A percentile compares a stretch with the other conserved stretches of the same genome.
These are phyloP conservation scores for Nicotiana otophora DNA, from an alignment of 257 asterid genomes.

Conservation along the genomic window DNA sequence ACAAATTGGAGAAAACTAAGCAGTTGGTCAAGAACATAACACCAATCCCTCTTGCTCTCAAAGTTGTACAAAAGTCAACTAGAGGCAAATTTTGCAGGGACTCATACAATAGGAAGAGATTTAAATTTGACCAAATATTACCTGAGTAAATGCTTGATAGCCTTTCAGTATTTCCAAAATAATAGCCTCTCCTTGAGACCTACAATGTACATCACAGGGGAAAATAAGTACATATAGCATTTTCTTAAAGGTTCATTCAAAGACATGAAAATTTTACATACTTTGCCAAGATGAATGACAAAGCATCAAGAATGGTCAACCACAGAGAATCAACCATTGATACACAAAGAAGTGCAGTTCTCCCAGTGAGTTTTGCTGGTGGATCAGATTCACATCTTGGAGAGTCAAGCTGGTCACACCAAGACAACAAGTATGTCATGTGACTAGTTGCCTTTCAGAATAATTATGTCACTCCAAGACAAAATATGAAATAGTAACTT, in stretches of 20 bases:
- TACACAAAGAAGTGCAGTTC: conserved; percentile 67
- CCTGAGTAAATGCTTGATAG: conserved; percentile 99
- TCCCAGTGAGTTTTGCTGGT: conserved; percentile 55
- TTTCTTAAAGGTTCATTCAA: conserved; percentile 14
- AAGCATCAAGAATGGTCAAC: conserved; percentile 90
- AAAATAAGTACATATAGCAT: neutral
- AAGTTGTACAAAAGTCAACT: neutral
- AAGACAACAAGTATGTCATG: conserved; percentile 25
- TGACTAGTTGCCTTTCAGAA: neutral
- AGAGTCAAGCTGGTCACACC: conserved; percentile 73
- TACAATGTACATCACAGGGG: conserved; percentile 20
- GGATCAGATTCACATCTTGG: conserved; percentile 79
- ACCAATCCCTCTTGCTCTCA: neutral
- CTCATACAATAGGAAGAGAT: neutral
- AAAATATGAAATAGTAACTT: neutral
- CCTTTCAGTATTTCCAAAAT: conserved; percentile 95
- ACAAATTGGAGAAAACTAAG: conserved; percentile 5
- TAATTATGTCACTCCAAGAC: too few species aligned
- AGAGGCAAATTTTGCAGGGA: conserved; percentile 2
- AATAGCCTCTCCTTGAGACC: conserved; percentile 99
- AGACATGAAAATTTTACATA: conserved; percentile 31
- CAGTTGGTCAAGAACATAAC: conserved; percentile 16
- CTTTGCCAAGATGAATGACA: conserved; percentile 85
- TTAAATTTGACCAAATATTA: conserved; percentile 15
- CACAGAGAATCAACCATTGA: conserved; percentile 92